phyloP scores from a whole-genome alignment of 768 basidiomycete genomes.

The Serpula lacrymans region DNA sequence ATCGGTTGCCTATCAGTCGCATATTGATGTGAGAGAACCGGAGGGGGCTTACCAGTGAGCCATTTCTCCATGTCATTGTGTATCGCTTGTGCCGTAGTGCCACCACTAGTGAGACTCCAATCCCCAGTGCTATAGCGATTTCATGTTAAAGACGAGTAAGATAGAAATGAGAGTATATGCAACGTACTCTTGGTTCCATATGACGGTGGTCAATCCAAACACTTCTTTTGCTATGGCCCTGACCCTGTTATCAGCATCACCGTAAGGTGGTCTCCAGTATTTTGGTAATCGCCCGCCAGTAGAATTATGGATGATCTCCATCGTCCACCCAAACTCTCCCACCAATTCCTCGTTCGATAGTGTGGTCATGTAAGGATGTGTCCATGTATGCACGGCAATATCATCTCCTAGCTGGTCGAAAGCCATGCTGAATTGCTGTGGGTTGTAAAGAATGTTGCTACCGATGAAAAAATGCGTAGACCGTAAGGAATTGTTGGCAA shows the following conservation, averaged over 20 bases:
- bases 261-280: slow-evolving; percentile 90
- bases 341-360: slow-evolving; percentile 65
- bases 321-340: slow-evolving; percentile 75
- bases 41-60: slow-evolving; percentile 42
- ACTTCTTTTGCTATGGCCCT: slow-evolving; percentile 82
- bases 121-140: slow-evolving; percentile 56
- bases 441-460: slow-evolving; percentile 60
- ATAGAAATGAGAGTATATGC: background rate
- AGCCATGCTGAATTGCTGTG: slow-evolving; percentile 50
- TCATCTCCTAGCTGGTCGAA: slow-evolving; percentile 38
- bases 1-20: slow-evolving; percentile 10
- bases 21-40: slow-evolving; percentile 1
- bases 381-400: slow-evolving; percentile 51
- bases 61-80: slow-evolving; percentile 49
- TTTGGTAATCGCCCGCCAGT: slow-evolving; percentile 72
- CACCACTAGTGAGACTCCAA: slow-evolving; percentile 57
- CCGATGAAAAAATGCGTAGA: slow-evolving; percentile 93
- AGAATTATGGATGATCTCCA: slow-evolving; percentile 74
- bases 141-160: background rate
- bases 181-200: slow-evolving; percentile 88
- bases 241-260: slow-evolving; percentile 81
- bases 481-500: slow-evolving; percentile 58
- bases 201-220: slow-evolving; percentile 78
- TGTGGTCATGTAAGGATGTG: slow-evolving; percentile 80
- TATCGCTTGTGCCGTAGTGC: slow-evolving; percentile 47